A percentile compares a stretch with the other conserved stretches of the same genome.
Conservation (phyloP, 2,329 filamentous ascomycete species). For the Neodidymelliopsis sp. region DNA sequence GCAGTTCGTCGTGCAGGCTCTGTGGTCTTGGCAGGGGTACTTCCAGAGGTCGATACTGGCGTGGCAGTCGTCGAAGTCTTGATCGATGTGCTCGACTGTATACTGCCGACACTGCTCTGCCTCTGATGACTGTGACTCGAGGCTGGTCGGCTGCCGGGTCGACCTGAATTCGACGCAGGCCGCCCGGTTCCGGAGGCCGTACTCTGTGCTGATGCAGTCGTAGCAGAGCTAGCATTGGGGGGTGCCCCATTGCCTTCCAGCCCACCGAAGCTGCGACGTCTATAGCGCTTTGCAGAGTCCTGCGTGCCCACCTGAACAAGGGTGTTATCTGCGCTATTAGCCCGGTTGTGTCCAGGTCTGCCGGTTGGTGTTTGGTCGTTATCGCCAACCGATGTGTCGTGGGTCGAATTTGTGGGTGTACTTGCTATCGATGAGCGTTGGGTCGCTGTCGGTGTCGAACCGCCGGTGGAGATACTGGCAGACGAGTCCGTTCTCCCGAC, state of each 20-base stretch:
- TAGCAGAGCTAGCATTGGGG: conserved; percentile 22
- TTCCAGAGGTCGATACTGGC: conserved; percentile 27
- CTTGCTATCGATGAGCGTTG: conserved; percentile 48
- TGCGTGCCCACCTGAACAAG: conserved; percentile 63
- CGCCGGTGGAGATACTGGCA: conserved; percentile 40
- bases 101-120: conserved; percentile 50
- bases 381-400: conserved; percentile 64
- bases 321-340: conserved; percentile 73
- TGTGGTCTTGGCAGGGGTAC: conserved; percentile 36
- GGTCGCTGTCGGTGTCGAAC: conserved; percentile 37
- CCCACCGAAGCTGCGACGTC: conserved; percentile 82
- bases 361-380: conserved; percentile 26
- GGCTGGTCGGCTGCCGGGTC: conserved; percentile 37
- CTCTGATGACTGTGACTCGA: conserved; percentile 48
- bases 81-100: conserved; percentile 43
- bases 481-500: conserved; percentile 63
- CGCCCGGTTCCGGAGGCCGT: conserved; percentile 27
- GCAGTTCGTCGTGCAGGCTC: conserved; percentile 53
- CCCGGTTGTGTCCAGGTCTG: conserved; percentile 62
- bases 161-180: conserved; percentile 41
- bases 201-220: conserved; percentile 21
- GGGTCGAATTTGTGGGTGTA: conserved; percentile 59
- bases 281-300: conserved; percentile 77
- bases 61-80: conserved; percentile 22
- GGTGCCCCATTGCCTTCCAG: conserved; percentile 53